Conservation (phyloP, 2,329 filamentous ascomycete genomes). For the Incumbomyces lentus region DNA sequence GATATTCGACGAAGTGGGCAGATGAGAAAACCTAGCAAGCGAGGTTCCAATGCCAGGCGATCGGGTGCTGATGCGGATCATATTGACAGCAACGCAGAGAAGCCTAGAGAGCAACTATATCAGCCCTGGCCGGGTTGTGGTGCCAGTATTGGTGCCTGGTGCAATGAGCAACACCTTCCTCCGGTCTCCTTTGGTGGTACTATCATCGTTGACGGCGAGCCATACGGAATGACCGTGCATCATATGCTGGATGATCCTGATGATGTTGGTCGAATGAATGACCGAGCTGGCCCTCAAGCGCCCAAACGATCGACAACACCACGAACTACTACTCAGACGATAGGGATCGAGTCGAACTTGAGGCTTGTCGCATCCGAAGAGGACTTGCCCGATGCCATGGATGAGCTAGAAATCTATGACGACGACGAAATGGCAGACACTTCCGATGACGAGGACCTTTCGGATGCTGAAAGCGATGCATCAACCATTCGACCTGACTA, state of each 20-base stretch:
- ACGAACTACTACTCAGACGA: conserved; percentile 26
- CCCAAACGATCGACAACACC: conserved; percentile 36
- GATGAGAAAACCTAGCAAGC: conserved; percentile 29
- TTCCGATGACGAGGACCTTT: conserved; percentile 33
- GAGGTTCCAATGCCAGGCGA: conserved; percentile 12
- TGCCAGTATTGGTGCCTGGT: conserved; percentile 86
- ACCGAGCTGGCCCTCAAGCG: conserved; percentile 22
- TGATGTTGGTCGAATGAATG: conserved; percentile 33
- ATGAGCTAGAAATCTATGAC: conserved; percentile 2
- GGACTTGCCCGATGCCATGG: conserved; percentile 25
- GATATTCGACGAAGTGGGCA: conserved; percentile 47
- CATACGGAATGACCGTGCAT: conserved; percentile 92
- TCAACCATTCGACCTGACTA: conserved; percentile 23
- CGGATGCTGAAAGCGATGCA: conserved; percentile 17
- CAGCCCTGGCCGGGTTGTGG: conserved; percentile 73
- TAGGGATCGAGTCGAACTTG: conserved; percentile 22
- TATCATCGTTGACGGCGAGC: conserved; percentile 70
- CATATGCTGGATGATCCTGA: conserved; percentile 73
- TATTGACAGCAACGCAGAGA: conserved; percentile 7
- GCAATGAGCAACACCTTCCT: conserved; percentile 72
- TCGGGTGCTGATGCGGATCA: conserved; percentile 13
- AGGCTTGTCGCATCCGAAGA: conserved; percentile 30
- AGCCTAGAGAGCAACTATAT: conserved; percentile 55
- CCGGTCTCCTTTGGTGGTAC: conserved; percentile 86
- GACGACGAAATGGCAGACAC: conserved; percentile 45